Conservation (phyloP, 202 grass and related monocot species). For the Digitaria exilis region DNA sequence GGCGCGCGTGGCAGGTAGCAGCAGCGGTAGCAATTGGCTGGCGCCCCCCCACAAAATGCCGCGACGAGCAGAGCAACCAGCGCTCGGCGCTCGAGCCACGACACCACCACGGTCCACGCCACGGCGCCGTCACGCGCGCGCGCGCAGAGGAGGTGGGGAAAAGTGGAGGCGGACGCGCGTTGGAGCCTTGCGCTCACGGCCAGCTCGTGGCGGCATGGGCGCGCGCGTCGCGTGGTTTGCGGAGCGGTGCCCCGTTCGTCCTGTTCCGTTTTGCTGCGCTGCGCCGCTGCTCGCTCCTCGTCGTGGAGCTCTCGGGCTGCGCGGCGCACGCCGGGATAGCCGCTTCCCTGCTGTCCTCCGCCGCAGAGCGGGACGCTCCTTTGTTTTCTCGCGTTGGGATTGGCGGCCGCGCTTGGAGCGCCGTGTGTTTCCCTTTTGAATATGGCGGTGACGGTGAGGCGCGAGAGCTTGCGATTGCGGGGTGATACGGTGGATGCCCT, state of each 20-base stretch:
- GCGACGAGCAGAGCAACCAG: background rate
- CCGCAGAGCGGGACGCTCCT: no score
- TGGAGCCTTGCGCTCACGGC: conserved; percentile 28
- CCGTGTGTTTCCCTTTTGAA: background rate
- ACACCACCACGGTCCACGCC: background rate
- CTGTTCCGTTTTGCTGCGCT: background rate
- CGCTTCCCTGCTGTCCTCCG: conserved; percentile 11
- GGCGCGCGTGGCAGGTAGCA: conserved; percentile 1
- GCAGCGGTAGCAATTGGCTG: background rate
- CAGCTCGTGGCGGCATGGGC: background rate
- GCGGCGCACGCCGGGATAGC: background rate
- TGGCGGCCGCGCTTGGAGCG: background rate
- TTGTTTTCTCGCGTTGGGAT: background rate
- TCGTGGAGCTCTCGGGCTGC: background rate
- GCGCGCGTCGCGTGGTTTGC: background rate
- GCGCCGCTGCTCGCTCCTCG: background rate
- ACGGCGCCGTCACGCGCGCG: background rate
- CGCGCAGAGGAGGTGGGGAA: background rate
- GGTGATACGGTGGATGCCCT: background rate
- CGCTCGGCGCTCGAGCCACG: background rate
- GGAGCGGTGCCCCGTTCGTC: conserved; percentile 25
- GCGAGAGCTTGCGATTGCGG: background rate
- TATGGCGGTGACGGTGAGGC: background rate
- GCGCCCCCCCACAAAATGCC: conserved; percentile 9
- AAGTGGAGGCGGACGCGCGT: background rate